A percentile compares a stretch with the other conserved stretches of the same genome.
phyloP scores from a whole-genome alignment of 2,329 filamentous ascomycete genomes.

The Didymella arachidicola region DNA sequence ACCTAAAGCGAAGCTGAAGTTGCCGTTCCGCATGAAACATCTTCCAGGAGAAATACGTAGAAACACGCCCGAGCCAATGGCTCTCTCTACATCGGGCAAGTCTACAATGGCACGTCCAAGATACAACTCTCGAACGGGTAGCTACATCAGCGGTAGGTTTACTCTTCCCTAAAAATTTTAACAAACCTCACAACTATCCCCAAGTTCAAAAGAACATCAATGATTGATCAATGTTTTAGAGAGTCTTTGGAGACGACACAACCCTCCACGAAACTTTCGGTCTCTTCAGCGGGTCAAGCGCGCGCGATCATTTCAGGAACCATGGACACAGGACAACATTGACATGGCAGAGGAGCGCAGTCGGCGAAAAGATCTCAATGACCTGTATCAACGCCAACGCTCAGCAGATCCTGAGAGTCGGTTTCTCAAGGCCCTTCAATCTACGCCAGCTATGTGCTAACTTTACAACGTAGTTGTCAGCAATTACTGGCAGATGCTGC shows the following conservation, averaged over 20 bases:
- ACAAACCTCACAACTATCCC: too few relatives aligned
- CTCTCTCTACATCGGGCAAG: not conserved
- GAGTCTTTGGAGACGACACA: not conserved
- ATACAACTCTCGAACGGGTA: not conserved
- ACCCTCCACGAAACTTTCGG: not conserved
- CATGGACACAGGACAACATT: constrained; percentile 5
- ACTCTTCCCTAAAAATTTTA: not conserved
- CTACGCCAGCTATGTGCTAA: not conserved
- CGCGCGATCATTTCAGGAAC: constrained; percentile 3
- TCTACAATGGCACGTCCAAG: not conserved
- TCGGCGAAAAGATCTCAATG: not conserved
- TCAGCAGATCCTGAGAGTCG: not conserved
- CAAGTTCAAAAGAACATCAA: too few relatives aligned
- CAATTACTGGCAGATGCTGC: not conserved
- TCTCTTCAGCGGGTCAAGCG: constrained; percentile 5
- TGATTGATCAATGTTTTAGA: not conserved
- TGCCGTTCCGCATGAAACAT: not conserved
- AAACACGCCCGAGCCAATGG: not conserved
- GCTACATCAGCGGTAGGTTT: not conserved
- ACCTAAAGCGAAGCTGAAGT: not conserved
- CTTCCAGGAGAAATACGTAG: not conserved
- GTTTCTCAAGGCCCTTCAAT: not conserved
- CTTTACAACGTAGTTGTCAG: not conserved
- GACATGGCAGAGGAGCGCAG: not conserved
- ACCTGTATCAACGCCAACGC: not conserved